A percentile compares a stretch with the other conserved stretches of the same genome.
phyloP scores from a whole-genome alignment of 306 rosid genomes.

The Castanea mollissima region DNA sequence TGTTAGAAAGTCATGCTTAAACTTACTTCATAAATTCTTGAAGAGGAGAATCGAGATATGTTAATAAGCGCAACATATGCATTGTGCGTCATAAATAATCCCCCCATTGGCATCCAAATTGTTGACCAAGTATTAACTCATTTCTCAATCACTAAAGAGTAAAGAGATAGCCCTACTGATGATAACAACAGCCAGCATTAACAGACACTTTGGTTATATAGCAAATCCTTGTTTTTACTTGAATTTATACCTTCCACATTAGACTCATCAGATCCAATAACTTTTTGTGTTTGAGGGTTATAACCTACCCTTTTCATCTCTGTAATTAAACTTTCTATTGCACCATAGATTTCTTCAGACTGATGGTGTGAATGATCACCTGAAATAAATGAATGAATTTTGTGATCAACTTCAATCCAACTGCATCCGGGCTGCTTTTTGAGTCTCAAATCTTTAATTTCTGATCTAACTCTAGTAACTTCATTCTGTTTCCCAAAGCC shows the following conservation, averaged over 20 bases:
- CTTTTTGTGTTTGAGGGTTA: conserved; percentile 6
- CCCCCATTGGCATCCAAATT: neutral
- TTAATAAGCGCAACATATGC: neutral
- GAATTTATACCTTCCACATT: neutral
- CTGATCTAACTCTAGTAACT: conserved; percentile 26
- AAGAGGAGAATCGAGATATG: neutral
- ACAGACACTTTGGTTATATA: neutral
- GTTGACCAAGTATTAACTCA: neutral
- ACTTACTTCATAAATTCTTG: neutral
- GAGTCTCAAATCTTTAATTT: conserved; percentile 33
- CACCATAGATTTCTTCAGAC: conserved; percentile 26
- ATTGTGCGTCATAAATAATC: neutral
- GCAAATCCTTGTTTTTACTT: neutral
- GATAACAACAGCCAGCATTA: neutral
- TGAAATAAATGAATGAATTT: conserved; percentile 23
- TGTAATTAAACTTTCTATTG: conserved; percentile 26
- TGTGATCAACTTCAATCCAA: conserved; percentile 40
- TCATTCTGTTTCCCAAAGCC: conserved; percentile 35
- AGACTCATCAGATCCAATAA: conserved; percentile 6
- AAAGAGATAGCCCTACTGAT: neutral
- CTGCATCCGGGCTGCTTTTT: conserved; percentile 39
- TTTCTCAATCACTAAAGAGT: neutral
- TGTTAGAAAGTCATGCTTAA: neutral
- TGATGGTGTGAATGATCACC: conserved; percentile 33
- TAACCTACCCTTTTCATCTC: conserved; percentile 19